A percentile compares a stretch with the other conserved stretches of the same genome.
Conservation (phyloP, 139 green algal species). For the Diplosphaera chodatii region DNA sequence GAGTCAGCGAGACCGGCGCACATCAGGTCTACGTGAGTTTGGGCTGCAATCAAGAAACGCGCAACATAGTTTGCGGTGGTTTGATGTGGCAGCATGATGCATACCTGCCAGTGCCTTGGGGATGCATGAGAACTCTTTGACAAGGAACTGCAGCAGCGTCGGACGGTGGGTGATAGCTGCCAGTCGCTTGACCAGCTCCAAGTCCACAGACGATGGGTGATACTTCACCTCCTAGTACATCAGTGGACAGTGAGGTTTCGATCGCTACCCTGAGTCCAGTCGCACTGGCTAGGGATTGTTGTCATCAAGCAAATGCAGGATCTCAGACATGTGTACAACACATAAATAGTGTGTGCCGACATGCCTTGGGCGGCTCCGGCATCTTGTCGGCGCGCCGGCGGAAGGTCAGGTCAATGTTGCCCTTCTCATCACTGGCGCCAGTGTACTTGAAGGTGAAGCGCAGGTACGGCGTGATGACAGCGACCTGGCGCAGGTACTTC, state of each 20-base stretch:
- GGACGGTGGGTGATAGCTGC: slow-evolving; percentile 36
- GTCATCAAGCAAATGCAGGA: background rate
- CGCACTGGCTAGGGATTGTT: background rate
- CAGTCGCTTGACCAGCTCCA: slow-evolving; percentile 89
- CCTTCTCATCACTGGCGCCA: slow-evolving; percentile 45
- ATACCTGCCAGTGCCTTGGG: slow-evolving; percentile 43
- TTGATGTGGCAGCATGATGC: too few relatives aligned
- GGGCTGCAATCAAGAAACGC: too few relatives aligned
- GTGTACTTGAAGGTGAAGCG: slow-evolving; percentile 75
- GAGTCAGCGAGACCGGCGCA: too few relatives aligned
- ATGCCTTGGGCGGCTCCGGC: slow-evolving; percentile 58
- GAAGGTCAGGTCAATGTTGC: slow-evolving; percentile 67
- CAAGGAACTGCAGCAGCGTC: slow-evolving; percentile 74
- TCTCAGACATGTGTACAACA: background rate
- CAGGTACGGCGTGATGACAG: slow-evolving; percentile 95
- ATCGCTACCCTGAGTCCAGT: too few relatives aligned
- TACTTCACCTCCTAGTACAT: slow-evolving; percentile 57
- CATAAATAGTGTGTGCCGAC: background rate
- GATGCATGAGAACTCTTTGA: slow-evolving; percentile 80
- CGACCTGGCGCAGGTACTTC: slow-evolving; percentile 91
- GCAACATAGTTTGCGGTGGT: too few relatives aligned
- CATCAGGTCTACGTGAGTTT: too few relatives aligned
- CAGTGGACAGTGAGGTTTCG: background rate
- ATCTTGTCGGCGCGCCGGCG: slow-evolving; percentile 83
- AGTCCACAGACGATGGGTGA: slow-evolving; percentile 83